Evolutionary conservation across 805 yeast genomes (phyloP), one percentile per base, ranked within the genome.

Genomic region (Sugiyamaella boreocaroliniensis): DNA sequence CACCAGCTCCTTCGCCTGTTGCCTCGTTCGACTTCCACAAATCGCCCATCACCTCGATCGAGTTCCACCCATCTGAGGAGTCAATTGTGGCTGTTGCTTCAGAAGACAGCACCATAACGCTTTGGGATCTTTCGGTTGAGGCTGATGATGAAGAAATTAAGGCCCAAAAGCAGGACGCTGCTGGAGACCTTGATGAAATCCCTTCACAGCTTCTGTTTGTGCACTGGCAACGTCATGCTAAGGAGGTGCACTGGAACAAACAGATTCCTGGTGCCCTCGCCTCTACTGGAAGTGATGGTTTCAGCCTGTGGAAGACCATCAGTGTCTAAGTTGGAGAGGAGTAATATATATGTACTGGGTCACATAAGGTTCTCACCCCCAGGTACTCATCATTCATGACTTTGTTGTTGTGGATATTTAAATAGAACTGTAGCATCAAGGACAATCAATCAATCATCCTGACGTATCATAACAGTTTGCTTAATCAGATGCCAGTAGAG

Each of bases 41-140:
- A 69, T 81, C 92, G 45, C 85, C 99, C 22, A 79, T 93, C 63
- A 93, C 99, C 1, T 85, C 97, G 5, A 89, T 93, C 58, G 84
- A 92, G 56, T 93, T 92, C 77, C 90, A 90, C 67, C 99, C 98
- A 48, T 75, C 84, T 59, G 99, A 93, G 68, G 99, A 93, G 71
- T 88, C 97, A 0, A 89, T 90, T 57, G 79, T 93, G 51, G 98
- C 98, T 1, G 97, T 92, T 15, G 89, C 95, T 2, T 87, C 96
- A 0, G 98, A 90, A 67, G 99, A 93, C 70, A 89, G 89, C 68
- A 93, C 98, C 5, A 97, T 93, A 8, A 89, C 97, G 1, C 74
- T 93, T 59, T 93, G 99, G 99, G 99, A 93, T 73, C 77, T 93
- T 68, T 92, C 97, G 11, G 99, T 93, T 14, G 99, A 93, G 73